These are phyloP conservation scores for Dipodascus albidus DNA, from an alignment of 805 yeast species.

Conservation along the genomic window DNA sequence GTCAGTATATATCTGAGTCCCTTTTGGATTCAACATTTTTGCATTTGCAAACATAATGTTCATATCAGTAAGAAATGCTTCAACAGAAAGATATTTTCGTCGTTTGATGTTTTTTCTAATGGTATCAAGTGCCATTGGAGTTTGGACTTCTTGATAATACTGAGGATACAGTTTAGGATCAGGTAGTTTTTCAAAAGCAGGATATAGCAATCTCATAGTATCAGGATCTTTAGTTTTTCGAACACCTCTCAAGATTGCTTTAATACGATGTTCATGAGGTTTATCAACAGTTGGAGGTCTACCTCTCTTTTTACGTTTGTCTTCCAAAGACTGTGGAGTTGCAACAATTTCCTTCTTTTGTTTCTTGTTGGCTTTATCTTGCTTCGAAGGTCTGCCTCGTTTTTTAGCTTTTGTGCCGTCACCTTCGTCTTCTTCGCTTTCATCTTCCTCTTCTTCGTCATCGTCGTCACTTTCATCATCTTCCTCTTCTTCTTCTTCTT, in stretches of 20 bases:
- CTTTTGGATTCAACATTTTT: constrained; percentile 48
- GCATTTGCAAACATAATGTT: constrained; percentile 64
- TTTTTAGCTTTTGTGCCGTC: constrained; percentile 15
- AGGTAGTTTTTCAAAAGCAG: constrained; percentile 73
- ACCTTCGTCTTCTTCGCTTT: constrained; percentile 24
- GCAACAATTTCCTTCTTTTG: constrained; percentile 18
- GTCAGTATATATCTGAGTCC: constrained; percentile 47
- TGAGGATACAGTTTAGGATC: constrained; percentile 45
- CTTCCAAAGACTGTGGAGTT: constrained; percentile 22
- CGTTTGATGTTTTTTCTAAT: constrained; percentile 77
- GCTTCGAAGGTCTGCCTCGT: constrained; percentile 17
- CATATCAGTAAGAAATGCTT: constrained; percentile 67
- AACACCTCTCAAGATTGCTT: constrained; percentile 69
- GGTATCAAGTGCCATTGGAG: constrained; percentile 30
- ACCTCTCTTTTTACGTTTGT: constrained; percentile 59
- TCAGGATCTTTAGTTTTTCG: constrained; percentile 55
- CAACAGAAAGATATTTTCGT: constrained; percentile 68
- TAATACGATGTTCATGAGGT: constrained; percentile 87
- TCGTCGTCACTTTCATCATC: constrained; percentile 17
- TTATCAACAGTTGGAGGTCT: constrained; percentile 86
- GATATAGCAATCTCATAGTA: constrained; percentile 37
- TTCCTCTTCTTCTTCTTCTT: constrained; percentile 9
- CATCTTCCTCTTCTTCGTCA: constrained; percentile 20
- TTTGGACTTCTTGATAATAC: constrained; percentile 34
- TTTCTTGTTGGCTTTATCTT: constrained; percentile 17